Percentiles rank a stretch among this genome's conserved stretches.
Evolutionary conservation across 2,329 filamentous ascomycete species (phyloP).

Genomic region (Neoscytalidium dimidiatum): DNA sequence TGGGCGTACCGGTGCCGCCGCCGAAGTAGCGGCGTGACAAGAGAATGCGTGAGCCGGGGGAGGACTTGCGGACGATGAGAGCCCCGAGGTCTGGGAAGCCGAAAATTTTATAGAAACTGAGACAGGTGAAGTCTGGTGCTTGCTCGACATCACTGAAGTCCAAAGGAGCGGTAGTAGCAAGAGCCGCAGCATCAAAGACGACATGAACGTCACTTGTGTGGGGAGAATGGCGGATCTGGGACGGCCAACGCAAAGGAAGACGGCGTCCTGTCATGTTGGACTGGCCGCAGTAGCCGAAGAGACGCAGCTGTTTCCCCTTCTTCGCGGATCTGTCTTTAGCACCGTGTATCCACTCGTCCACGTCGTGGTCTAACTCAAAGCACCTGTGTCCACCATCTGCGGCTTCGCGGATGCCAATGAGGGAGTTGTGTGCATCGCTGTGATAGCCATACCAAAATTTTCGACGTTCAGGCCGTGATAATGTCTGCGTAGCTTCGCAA

Average conservation of each 20-base stretch:
- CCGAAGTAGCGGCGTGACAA: slow-evolving; percentile 67
- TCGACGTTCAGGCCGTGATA: slow-evolving; percentile 36
- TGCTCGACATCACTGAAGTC: slow-evolving; percentile 64
- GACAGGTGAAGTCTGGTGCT: slow-evolving; percentile 75
- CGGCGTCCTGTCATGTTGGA: slow-evolving; percentile 89
- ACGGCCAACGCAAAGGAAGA: slow-evolving; percentile 70
- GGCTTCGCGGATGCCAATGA: slow-evolving; percentile 76
- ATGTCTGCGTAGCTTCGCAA: slow-evolving; percentile 61
- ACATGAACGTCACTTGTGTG: slow-evolving; percentile 56
- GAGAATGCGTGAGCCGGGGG: slow-evolving; percentile 63
- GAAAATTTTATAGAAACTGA: slow-evolving; percentile 97
- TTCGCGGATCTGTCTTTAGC: slow-evolving; percentile 23
- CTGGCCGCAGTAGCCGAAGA: slow-evolving; percentile 86
- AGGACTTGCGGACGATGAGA: slow-evolving; percentile 73
- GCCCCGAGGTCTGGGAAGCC: slow-evolving; percentile 91
- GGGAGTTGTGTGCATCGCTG: slow-evolving; percentile 79
- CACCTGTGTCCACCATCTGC: slow-evolving; percentile 64
- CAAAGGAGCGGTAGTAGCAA: slow-evolving; percentile 75
- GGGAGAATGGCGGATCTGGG: slow-evolving; percentile 35
- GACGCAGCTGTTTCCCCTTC: slow-evolving; percentile 54
- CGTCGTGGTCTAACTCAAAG: slow-evolving; percentile 62
- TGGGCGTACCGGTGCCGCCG: slow-evolving; percentile 61
- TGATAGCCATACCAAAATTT: slow-evolving; percentile 83
- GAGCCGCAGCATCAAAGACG: slow-evolving; percentile 80
- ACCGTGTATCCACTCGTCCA: slow-evolving; percentile 64